Conservation (phyloP, 371 early-diverging fungal genomes). For the Mortierella sp. region DNA sequence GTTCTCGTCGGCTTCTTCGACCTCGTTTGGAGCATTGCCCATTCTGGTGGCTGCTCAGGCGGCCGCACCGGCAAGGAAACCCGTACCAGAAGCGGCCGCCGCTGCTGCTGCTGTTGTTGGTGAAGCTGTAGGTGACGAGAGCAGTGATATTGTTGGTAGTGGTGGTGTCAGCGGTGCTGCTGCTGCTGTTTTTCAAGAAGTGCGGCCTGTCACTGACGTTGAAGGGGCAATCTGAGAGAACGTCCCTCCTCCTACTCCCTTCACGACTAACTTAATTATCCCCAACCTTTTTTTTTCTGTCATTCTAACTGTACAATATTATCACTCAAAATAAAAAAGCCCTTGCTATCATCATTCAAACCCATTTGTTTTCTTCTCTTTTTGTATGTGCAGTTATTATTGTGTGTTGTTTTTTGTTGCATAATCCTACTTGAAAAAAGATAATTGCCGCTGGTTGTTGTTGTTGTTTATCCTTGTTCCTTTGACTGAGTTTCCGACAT, state of each 20-base stretch:
- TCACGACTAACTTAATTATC: background rate
- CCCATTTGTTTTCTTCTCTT: background rate
- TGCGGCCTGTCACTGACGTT: background rate
- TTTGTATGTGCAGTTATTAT: slow-evolving; percentile 2
- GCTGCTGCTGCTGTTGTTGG: background rate
- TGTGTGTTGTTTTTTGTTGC: slow-evolving; percentile 15
- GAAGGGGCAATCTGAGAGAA: slow-evolving; percentile 24
- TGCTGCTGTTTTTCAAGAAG: slow-evolving; percentile 2
- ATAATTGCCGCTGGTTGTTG: background rate
- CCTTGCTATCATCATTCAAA: background rate
- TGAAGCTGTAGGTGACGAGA: background rate
- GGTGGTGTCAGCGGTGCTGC: background rate
- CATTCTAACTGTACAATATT: background rate
- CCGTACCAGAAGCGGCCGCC: background rate
- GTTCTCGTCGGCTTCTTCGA: slow-evolving; percentile 1
- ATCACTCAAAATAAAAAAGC: background rate
- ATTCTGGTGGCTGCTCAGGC: slow-evolving; percentile 19
- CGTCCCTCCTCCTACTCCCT: background rate
- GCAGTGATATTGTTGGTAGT: background rate
- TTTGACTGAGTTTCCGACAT: background rate
- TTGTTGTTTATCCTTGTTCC: background rate
- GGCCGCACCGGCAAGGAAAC: background rate
- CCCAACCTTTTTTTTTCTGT: background rate
- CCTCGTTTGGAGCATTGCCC: slow-evolving; percentile 8
- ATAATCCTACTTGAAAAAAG: background rate